These are phyloP conservation scores for Porcisia hertigi DNA, from an alignment of 208 protist genomes.

Conservation along the genomic window DNA sequence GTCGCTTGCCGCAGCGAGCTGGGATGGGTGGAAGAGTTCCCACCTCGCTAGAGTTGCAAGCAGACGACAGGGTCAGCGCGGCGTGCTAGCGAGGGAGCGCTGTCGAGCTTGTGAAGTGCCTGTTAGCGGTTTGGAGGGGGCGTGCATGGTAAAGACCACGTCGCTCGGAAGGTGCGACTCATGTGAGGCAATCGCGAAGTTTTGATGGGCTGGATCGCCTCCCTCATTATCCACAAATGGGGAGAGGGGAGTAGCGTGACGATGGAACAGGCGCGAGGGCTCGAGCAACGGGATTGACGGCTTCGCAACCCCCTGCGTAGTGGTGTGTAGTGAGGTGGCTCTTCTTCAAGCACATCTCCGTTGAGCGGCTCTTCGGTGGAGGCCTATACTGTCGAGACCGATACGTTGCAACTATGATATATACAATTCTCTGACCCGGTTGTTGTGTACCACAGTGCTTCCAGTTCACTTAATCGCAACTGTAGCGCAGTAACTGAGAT, in stretches of 20 bases:
- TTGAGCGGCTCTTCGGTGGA: background rate
- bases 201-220: background rate
- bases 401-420: background rate
- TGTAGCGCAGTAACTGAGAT: background rate
- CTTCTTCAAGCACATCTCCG: background rate
- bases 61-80: background rate
- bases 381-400: background rate
- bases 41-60: background rate
- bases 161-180: background rate
- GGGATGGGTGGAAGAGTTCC: constrained; percentile 2
- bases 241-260: background rate
- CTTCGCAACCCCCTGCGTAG: background rate
- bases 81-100: background rate
- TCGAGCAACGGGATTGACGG: constrained; percentile 1
- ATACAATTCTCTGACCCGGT: background rate
- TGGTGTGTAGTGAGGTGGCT: background rate
- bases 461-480: constrained; percentile 7
- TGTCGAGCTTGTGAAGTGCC: background rate
- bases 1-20: constrained; percentile 2
- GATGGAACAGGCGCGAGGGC: background rate
- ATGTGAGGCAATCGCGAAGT: background rate
- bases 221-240: background rate
- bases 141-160: background rate
- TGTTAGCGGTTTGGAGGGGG: background rate
- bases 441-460: constrained; percentile 1